Percentiles rank a stretch among this genome's conserved stretches.
Evolutionary conservation across 2,329 filamentous ascomycete species (phyloP).

Genomic region (Claviceps sp.): DNA sequence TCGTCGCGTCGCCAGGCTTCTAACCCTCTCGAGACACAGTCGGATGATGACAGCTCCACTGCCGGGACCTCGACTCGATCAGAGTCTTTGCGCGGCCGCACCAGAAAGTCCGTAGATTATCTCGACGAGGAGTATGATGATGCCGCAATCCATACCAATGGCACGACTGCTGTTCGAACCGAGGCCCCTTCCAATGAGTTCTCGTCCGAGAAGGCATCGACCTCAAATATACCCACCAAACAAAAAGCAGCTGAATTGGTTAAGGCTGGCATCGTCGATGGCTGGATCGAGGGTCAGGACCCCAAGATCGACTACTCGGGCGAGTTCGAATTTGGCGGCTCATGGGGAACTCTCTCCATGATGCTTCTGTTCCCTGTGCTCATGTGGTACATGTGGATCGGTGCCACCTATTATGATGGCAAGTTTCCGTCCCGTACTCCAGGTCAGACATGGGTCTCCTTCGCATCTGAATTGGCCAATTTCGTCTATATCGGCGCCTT

Average conservation of each 20-base stretch:
- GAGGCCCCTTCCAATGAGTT: constrained; percentile 11
- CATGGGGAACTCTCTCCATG: constrained; percentile 64
- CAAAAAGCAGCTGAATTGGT: constrained; percentile 8
- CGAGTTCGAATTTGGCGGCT: constrained; percentile 76
- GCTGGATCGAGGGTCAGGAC: constrained; percentile 46
- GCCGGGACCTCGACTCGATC: constrained; percentile 26
- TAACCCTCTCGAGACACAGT: constrained; percentile 26
- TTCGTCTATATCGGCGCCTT: constrained; percentile 76
- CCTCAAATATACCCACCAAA: background rate
- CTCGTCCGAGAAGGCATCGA: constrained; percentile 9
- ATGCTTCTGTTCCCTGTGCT: constrained; percentile 88
- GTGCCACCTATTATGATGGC: constrained; percentile 83
- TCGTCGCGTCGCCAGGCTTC: constrained; percentile 35
- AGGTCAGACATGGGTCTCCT: constrained; percentile 57
- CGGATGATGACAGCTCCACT: constrained; percentile 35
- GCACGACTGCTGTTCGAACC: constrained; percentile 15
- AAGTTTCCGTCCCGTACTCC: constrained; percentile 55
- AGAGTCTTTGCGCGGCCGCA: constrained; percentile 30
- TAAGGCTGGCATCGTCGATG: constrained; percentile 27
- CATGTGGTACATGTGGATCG: constrained; percentile 99
- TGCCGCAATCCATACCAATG: constrained; percentile 20
- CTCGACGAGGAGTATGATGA: constrained; percentile 29
- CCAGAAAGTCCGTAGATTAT: constrained; percentile 36
- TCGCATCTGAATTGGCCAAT: constrained; percentile 54
- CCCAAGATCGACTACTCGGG: constrained; percentile 50